These are phyloP conservation scores for Glycyrrhiza uralensis DNA, from an alignment of 306 rosid species.

Conservation along the genomic window DNA sequence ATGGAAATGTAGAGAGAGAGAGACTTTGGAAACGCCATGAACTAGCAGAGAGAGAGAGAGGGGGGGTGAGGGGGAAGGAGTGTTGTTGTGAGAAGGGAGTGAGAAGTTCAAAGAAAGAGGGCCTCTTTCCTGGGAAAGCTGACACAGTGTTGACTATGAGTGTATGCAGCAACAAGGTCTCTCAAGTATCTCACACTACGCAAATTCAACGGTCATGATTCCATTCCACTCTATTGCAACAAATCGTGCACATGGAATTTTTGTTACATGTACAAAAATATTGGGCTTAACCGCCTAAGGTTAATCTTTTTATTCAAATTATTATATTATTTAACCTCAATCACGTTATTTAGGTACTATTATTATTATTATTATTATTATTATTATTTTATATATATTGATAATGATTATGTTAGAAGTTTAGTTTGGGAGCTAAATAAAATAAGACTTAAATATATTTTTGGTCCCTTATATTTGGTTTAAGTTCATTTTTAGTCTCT, in stretches of 20 bases:
- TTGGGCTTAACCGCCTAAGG: background rate
- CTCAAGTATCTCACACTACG: conserved; percentile 5
- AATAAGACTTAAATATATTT: too few relatives aligned
- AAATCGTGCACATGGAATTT: conserved; percentile 6
- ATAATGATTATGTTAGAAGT: background rate
- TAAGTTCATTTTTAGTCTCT: too few relatives aligned
- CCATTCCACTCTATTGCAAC: background rate
- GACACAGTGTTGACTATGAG: conserved; percentile 66
- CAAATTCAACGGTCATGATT: conserved; percentile 44
- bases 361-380: background rate
- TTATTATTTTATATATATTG: background rate
- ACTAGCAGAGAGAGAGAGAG: conserved; percentile 24
- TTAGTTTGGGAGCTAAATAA: too few relatives aligned
- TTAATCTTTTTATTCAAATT: background rate
- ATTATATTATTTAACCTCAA: background rate
- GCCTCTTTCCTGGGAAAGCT: conserved; percentile 56
- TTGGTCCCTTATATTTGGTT: too few relatives aligned
- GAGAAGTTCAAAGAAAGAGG: conserved; percentile 43
- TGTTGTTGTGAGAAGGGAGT: conserved; percentile 13
- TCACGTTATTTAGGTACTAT: background rate
- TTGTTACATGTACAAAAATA: background rate
- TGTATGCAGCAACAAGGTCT: background rate
- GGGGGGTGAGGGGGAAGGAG: background rate
- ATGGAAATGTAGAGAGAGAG: conserved; percentile 41
- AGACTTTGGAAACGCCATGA: conserved; percentile 49